Base-by-base conservation (phyloP, 352 stramenopile species). In the Phytopythium chamaehyphon region DNA sequence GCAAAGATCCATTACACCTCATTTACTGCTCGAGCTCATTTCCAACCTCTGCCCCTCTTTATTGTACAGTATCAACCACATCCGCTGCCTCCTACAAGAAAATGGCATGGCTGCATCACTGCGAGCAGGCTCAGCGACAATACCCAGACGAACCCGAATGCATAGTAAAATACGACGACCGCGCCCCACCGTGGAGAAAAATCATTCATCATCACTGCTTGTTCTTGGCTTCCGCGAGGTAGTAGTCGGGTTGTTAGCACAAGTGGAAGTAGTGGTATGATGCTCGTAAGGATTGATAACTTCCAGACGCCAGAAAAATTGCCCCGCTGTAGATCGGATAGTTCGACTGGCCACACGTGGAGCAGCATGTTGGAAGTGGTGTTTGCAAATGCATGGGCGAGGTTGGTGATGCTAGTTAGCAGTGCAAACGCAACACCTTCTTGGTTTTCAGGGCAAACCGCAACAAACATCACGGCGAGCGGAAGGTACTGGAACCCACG, bases 331-430 rank as follows among this genome's bases (percentile, higher is more conserved):
- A 93, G 69, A 47, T 93, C 78, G 3, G 50, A 46, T 0, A 90
- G 55, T 40, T 93, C 76, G 15, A 90, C 83, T 5, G 80, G 73
- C 83, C 83, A 93, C 14, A 93, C 49, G 2, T 57, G 56, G 28
- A 93, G 65, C 36, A 93, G 40, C 60, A 89, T 87, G 47, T 93
- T 93, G 28, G 83, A 88, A 23, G 90, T 61, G 7, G 83, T 93
- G 59, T 66, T 69, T 15, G 80, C 65, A 51, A 93, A 85, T 3
- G 70, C 77, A 22, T 85, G 77, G 0, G 83, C 62, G 11, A 93
- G 57, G 40, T 93, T 93, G 19, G 67, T 73, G 24, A 90, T 79
- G 62, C 83, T 83, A 18, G 83, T 90, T 33, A 93, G 70, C 16
- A 93, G 66, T 26, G 83, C 77, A 56, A 86, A 93, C 6, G 83